phyloP scores from a whole-genome alignment of 1,139 yeast species.

The Yamadazyma spencermartinsiae region DNA sequence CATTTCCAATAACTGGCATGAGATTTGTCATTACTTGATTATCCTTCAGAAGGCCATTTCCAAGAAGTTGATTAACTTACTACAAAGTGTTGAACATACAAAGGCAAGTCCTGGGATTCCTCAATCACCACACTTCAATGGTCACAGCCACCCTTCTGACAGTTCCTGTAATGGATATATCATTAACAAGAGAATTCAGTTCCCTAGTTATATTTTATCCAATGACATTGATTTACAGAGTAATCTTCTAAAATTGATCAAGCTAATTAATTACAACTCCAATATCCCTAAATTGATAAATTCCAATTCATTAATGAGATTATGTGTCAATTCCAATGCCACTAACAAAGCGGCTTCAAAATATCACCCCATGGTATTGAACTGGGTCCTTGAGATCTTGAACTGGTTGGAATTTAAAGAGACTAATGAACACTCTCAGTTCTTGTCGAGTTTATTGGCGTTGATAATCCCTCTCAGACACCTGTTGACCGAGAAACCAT shows the following conservation, averaged over 20 bases:
- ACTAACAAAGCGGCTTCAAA: conserved; percentile 7
- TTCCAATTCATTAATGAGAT: conserved; percentile 33
- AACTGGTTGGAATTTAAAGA: conserved; percentile 67
- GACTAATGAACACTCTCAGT: conserved; percentile 32
- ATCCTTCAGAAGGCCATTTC: conserved; percentile 39
- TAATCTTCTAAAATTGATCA: conserved; percentile 36
- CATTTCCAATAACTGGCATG: conserved; percentile 51
- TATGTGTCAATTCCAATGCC: conserved; percentile 14
- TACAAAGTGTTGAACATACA: conserved; percentile 11
- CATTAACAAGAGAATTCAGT: conserved; percentile 38
- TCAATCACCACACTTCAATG: not conserved
- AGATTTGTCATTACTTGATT: conserved; percentile 41
- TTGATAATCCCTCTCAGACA: conserved; percentile 39
- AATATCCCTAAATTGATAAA: conserved; percentile 50
- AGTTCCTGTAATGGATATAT: conserved; percentile 19
- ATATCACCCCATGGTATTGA: conserved; percentile 31
- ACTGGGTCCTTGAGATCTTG: conserved; percentile 58
- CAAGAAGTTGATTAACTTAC: conserved; percentile 33
- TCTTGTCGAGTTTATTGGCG: conserved; percentile 49
- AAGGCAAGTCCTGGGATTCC: conserved; percentile 5
- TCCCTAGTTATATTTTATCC: conserved; percentile 40
- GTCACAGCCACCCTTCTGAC: not conserved
- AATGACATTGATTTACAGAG: conserved; percentile 42
- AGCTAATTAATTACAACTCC: conserved; percentile 38
- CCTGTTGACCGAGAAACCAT: conserved; percentile 38